These are phyloP conservation scores for Termitomyces heimii DNA, from an alignment of 768 basidiomycete species.

Conservation along the genomic window DNA sequence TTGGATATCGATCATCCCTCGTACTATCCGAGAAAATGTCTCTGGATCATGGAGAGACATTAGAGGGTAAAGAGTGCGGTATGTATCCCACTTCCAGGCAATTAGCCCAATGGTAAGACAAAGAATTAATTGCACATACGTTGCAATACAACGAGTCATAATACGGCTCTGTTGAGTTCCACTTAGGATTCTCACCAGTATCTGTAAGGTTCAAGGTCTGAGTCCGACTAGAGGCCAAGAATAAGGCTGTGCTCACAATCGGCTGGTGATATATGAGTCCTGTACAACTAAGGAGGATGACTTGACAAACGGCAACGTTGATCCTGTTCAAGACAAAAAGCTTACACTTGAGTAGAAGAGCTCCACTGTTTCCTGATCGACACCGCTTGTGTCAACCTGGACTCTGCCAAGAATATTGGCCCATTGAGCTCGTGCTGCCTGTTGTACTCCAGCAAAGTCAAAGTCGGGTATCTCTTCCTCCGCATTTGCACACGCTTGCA, in stretches of 20 bases:
- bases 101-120: neutral
- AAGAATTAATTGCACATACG: conserved; percentile 25
- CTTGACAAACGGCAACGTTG: neutral
- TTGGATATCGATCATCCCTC: conserved; percentile 64
- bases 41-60: conserved; percentile 60
- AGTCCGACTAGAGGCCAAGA: neutral
- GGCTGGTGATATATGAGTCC: conserved; percentile 58
- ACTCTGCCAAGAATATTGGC: conserved; percentile 51
- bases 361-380: conserved; percentile 41
- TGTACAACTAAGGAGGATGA: conserved; percentile 36
- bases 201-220: conserved; percentile 25
- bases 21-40: conserved; percentile 52
- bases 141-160: conserved; percentile 68
- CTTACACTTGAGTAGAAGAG: conserved; percentile 57
- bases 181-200: conserved; percentile 58
- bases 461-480: conserved; percentile 55
- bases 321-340: neutral
- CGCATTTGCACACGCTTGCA: conserved; percentile 57
- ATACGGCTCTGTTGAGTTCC: conserved; percentile 61
- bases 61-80: conserved; percentile 54
- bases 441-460: conserved; percentile 45
- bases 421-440: conserved; percentile 42
- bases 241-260: conserved; percentile 41
- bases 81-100: conserved; percentile 53
- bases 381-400: conserved; percentile 43